Conservation (phyloP, 75 land plant genomes). For the Gnetum montanum region DNA sequence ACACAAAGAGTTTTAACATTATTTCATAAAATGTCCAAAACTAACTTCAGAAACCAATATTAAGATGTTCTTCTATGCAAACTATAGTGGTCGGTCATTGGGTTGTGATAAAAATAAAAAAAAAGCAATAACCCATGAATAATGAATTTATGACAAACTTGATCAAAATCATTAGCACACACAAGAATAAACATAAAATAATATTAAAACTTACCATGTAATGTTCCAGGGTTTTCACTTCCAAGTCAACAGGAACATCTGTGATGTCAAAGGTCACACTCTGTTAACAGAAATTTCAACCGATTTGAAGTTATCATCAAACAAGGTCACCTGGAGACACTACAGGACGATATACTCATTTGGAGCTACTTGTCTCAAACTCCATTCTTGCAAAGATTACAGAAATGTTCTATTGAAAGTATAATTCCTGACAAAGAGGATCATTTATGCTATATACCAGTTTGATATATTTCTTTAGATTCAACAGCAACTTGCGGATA, state of each 20-base stretch:
- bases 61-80: not conserved
- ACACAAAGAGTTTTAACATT: no score
- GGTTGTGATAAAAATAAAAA: not conserved
- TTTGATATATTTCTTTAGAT: slow-evolving; percentile 84
- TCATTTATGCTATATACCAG: slow-evolving; percentile 69
- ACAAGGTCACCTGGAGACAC: slow-evolving; percentile 52
- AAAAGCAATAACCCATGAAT: not conserved
- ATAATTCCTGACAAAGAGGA: slow-evolving; percentile 77
- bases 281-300: slow-evolving; percentile 68
- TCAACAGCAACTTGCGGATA: slow-evolving; percentile 69
- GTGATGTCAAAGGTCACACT: slow-evolving; percentile 51
- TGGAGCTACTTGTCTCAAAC: not conserved
- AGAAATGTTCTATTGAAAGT: not conserved
- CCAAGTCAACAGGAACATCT: slow-evolving; percentile 24
- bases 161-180: not conserved
- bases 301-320: slow-evolving; percentile 56
- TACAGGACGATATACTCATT: not conserved
- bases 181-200: not conserved
- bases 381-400: not conserved
- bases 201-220: slow-evolving; percentile 57
- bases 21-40: no score
- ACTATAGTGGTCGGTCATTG: not conserved
- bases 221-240: slow-evolving; percentile 42
- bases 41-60: no score
- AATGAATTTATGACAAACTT: not conserved